Conservation (phyloP, 139 green algal species). For the Axilococcus clingmanii region DNA sequence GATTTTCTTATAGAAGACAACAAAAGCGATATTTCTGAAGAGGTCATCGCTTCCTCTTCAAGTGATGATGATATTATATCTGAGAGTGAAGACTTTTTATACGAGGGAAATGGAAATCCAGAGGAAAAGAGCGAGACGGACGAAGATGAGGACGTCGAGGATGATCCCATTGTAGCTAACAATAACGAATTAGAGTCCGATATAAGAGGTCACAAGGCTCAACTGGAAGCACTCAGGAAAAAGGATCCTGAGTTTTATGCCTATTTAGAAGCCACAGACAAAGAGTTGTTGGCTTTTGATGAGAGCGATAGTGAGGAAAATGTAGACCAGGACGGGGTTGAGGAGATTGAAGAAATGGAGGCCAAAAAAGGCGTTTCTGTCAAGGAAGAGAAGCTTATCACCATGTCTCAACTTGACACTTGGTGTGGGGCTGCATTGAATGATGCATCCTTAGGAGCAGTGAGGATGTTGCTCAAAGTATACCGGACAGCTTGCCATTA, state of each 20-base stretch:
- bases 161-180: neutral
- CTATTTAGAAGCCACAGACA: constrained; percentile 70
- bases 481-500: constrained; percentile 83
- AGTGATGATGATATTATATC: neutral
- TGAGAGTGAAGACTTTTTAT: neutral
- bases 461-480: constrained; percentile 41
- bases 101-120: neutral
- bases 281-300: constrained; percentile 80
- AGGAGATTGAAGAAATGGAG: constrained; percentile 8
- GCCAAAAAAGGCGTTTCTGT: constrained; percentile 2
- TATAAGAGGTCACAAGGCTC: constrained; percentile 44
- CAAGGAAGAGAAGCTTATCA: neutral
- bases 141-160: constrained; percentile 6
- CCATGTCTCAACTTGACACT: constrained; percentile 31
- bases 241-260: constrained; percentile 93
- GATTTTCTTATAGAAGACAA: constrained; percentile 22
- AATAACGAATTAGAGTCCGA: constrained; percentile 28
- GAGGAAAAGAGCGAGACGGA: no score
- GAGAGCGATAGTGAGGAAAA: constrained; percentile 42
- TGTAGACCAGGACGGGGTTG: constrained; percentile 20
- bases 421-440: constrained; percentile 49
- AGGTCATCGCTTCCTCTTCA: neutral
- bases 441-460: constrained; percentile 37
- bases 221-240: constrained; percentile 74
- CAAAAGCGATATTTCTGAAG: no score